A percentile compares a stretch with the other conserved stretches of the same genome.
Evolutionary conservation across 768 basidiomycete species (phyloP).

Genomic region (Russula sp.): DNA sequence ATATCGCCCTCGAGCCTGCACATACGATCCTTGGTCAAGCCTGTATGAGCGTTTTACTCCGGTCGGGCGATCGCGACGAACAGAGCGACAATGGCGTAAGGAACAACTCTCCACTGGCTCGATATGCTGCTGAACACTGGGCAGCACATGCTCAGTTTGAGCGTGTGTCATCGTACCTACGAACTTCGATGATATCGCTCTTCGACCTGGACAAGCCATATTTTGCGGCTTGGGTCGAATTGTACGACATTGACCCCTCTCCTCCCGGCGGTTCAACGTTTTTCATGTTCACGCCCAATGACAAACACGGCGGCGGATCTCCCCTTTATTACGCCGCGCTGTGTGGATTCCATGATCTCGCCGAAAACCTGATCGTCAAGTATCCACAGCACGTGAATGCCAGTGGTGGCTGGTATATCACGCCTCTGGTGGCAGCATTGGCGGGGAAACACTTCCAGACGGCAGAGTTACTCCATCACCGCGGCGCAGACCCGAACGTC

Average conservation of each 20-base stretch:
- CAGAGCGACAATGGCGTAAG: background rate
- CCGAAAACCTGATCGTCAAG: background rate
- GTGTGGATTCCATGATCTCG: background rate
- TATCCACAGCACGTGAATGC: background rate
- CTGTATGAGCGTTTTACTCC: background rate
- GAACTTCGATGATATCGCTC: background rate
- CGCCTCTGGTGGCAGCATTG: background rate
- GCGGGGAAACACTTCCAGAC: background rate
- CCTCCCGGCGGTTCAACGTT: background rate
- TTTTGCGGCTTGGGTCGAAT: background rate
- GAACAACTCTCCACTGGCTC: background rate
- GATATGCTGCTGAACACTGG: background rate
- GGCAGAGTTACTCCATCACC: background rate
- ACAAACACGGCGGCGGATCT: background rate
- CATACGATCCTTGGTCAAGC: conserved; percentile 1
- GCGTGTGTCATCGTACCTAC: background rate
- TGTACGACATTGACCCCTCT: background rate
- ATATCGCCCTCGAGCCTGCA: background rate
- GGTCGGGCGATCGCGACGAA: background rate
- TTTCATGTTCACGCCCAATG: background rate
- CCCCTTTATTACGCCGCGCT: conserved; percentile 2
- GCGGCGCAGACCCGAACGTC: background rate
- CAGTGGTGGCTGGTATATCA: background rate
- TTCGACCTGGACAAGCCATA: background rate
- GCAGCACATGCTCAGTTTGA: background rate